Evolutionary conservation across 495 filamentous ascomycete genomes (phyloP).

Genomic region (Penicillium turbatum): DNA sequence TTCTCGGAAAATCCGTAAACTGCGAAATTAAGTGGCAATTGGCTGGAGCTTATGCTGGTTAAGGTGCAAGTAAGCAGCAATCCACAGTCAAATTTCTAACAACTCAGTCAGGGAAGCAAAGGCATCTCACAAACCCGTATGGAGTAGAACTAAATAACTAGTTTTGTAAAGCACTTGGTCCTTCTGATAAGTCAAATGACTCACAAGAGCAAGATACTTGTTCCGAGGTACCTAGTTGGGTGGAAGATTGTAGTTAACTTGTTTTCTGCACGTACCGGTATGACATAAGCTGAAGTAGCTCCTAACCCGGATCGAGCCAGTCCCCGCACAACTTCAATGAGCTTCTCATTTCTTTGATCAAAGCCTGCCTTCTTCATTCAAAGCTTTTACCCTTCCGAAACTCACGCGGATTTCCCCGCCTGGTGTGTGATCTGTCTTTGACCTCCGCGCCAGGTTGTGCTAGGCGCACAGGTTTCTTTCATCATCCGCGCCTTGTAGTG

Average conservation of each 20-base stretch:
- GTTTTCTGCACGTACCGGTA: neutral
- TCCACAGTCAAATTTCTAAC: neutral
- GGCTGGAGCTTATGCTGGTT: constrained; percentile 3
- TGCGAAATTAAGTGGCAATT: neutral
- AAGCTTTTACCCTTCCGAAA: neutral
- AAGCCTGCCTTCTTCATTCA: neutral
- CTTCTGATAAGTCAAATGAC: neutral
- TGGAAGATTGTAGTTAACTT: too few species aligned
- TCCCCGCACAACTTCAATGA: constrained; percentile 14
- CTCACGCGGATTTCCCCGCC: neutral
- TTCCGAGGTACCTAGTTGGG: neutral
- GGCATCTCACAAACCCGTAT: too few species aligned
- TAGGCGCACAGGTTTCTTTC: constrained; percentile 18
- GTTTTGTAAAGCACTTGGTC: too few species aligned
- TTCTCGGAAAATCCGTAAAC: neutral
- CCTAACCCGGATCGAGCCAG: constrained; percentile 3
- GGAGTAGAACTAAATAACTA: too few species aligned
- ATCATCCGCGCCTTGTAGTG: constrained; percentile 14
- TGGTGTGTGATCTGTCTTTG: constrained; percentile 7
- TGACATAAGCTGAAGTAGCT: constrained; percentile 12
- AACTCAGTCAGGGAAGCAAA: neutral
- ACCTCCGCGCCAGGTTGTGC: constrained; percentile 16
- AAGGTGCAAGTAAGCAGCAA: neutral
- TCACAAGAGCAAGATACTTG: neutral
- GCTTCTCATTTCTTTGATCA: constrained; percentile 8